These are phyloP conservation scores for Leucosporidium scottii DNA, from an alignment of 768 basidiomycete genomes.

Conservation along the genomic window DNA sequence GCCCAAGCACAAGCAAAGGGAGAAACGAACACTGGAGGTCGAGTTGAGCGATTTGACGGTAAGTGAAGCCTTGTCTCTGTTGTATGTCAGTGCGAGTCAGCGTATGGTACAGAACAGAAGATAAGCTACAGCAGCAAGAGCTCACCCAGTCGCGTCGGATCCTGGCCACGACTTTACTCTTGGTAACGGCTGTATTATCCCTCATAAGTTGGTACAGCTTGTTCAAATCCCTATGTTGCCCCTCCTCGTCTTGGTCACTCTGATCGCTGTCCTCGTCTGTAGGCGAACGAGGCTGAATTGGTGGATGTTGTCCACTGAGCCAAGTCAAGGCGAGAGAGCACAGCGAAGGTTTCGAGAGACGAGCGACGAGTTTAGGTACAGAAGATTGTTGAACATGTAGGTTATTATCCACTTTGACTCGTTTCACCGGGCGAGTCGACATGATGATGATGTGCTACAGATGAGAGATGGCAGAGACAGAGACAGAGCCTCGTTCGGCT, in stretches of 20 bases:
- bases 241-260: not conserved
- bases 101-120: not conserved
- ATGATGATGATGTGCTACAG: not conserved
- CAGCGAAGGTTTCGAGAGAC: not conserved
- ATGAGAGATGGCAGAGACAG: no score
- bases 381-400: not conserved
- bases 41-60: constrained; percentile 20
- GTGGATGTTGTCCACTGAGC: not conserved
- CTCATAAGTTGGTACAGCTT: not conserved
- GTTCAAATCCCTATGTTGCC: not conserved
- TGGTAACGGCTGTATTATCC: not conserved
- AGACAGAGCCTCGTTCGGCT: no score
- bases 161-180: not conserved
- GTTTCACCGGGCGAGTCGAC: not conserved
- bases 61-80: constrained; percentile 7
- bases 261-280: not conserved
- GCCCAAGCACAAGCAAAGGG: not conserved
- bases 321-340: not conserved
- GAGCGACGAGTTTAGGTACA: not conserved
- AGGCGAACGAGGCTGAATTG: no score
- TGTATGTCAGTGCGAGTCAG: not conserved
- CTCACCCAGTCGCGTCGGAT: constrained; percentile 4
- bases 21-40: constrained; percentile 6
- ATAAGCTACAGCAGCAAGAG: no score
- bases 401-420: not conserved